Percentiles rank a stretch among this genome's conserved stretches.
These are phyloP conservation scores for Amniculicola lignicola DNA, from an alignment of 495 filamentous ascomycete genomes.

Conservation along the genomic window DNA sequence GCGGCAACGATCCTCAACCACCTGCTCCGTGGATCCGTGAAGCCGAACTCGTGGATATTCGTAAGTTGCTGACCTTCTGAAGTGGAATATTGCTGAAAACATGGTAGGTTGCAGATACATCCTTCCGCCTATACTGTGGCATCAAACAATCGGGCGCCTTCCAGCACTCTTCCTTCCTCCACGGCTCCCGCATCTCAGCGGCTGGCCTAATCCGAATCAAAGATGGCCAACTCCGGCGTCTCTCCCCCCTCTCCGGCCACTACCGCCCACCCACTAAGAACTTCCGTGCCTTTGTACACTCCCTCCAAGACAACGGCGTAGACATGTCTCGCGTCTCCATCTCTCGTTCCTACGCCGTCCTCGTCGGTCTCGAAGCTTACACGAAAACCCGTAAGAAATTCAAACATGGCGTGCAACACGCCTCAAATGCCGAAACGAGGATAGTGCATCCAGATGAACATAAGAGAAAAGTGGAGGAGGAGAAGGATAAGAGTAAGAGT, in stretches of 20 bases:
- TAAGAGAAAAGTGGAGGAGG: conserved; percentile 44
- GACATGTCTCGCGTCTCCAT: conserved; percentile 77
- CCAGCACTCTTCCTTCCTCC: conserved; percentile 85
- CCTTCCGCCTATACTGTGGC: conserved; percentile 81
- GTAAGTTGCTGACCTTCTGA: conserved; percentile 45
- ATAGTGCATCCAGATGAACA: conserved; percentile 48
- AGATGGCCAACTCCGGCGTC: conserved; percentile 64
- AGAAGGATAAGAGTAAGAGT: conserved; percentile 50
- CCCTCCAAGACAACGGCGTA: conserved; percentile 67
- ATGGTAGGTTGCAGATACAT: conserved; percentile 64
- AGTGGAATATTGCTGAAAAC: neutral
- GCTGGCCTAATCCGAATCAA: conserved; percentile 84
- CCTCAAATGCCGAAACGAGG: conserved; percentile 35
- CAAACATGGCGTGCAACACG: conserved; percentile 41
- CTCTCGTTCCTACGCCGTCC: conserved; percentile 73
- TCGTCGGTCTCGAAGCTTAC: conserved; percentile 81
- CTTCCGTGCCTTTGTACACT: conserved; percentile 74
- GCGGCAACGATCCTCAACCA: conserved; percentile 68
- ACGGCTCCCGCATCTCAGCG: conserved; percentile 74
- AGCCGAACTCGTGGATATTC: conserved; percentile 87
- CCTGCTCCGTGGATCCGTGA: conserved; percentile 64
- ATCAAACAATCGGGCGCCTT: conserved; percentile 88
- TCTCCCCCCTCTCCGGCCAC: conserved; percentile 67
- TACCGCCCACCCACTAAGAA: conserved; percentile 79
- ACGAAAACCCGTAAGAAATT: conserved; percentile 58